Conservation (phyloP, 371 early-diverging fungal species). For the Zychaea mexicana region DNA sequence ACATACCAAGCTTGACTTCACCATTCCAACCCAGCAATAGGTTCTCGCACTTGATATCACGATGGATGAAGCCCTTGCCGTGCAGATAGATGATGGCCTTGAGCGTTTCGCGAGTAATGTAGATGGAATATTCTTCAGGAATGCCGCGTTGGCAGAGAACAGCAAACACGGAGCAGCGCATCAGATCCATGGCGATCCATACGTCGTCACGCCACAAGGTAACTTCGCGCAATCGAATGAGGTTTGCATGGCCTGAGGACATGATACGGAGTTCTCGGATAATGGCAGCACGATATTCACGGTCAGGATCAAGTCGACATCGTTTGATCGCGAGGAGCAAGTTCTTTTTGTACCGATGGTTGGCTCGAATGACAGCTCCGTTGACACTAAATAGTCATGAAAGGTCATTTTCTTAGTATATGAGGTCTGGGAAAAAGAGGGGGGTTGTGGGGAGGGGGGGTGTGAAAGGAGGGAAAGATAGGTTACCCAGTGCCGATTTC, state of each 20-base stretch:
- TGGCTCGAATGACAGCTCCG: slow-evolving; percentile 48
- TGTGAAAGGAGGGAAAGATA: not conserved
- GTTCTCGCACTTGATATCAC: slow-evolving; percentile 98
- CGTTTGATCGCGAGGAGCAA: slow-evolving; percentile 48
- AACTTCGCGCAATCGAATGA: slow-evolving; percentile 49
- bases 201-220: slow-evolving; percentile 51
- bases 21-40: slow-evolving; percentile 92
- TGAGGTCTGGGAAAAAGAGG: not conserved
- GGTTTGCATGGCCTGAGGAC: slow-evolving; percentile 46
- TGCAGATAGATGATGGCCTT: slow-evolving; percentile 93
- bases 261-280: slow-evolving; percentile 52
- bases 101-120: slow-evolving; percentile 45
- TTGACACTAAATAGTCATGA: slow-evolving; percentile 36
- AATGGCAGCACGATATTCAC: slow-evolving; percentile 51
- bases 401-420: not conserved
- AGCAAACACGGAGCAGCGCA: slow-evolving; percentile 52
- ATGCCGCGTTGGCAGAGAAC: slow-evolving; percentile 54
- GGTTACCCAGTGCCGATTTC: slow-evolving; percentile 57
- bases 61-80: slow-evolving; percentile 93
- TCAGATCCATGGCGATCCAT: slow-evolving; percentile 57
- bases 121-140: slow-evolving; percentile 48
- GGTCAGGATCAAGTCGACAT: slow-evolving; percentile 49
- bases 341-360: slow-evolving; percentile 44
- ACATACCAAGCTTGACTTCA: slow-evolving; percentile 96
- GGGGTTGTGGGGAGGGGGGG: too few species aligned